phyloP scores from a whole-genome alignment of 169 alveolate genomes.

The Cystoisospora suis region DNA sequence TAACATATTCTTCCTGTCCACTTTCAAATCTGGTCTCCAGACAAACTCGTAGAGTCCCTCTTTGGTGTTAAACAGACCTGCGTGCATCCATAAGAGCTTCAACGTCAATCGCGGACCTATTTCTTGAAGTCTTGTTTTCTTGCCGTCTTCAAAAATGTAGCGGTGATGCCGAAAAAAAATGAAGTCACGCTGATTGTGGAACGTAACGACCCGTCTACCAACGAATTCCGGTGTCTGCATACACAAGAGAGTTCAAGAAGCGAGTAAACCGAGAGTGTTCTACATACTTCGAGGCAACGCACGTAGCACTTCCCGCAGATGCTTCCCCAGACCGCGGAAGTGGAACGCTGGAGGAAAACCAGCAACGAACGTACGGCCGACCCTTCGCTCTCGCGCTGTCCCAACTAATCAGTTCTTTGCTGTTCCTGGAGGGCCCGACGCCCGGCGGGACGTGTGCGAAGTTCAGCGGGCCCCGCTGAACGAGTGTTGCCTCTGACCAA shows the following conservation, averaged over 20 bases:
- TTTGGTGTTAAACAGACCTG: slow-evolving; percentile 77
- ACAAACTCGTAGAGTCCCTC: slow-evolving; percentile 87
- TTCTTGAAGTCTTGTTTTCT: slow-evolving; percentile 86
- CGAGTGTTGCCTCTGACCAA: no score
- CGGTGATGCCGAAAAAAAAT: slow-evolving; percentile 98
- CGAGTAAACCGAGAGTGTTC: neutral
- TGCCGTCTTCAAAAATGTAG: slow-evolving; percentile 80
- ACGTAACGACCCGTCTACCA: slow-evolving; percentile 96
- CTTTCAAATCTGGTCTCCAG: slow-evolving; percentile 93
- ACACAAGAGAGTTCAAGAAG: neutral
- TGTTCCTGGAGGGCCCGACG: no score
- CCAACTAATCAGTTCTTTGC: no score
- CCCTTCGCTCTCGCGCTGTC: no score
- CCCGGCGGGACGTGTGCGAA: no score
- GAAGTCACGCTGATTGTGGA: slow-evolving; percentile 98
- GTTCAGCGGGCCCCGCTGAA: no score
- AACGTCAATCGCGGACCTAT: slow-evolving; percentile 99
- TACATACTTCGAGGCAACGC: no score
- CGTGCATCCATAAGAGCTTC: slow-evolving; percentile 92
- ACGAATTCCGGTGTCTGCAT: slow-evolving; percentile 91
- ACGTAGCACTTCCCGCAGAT: no score
- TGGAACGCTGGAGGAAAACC: no score
- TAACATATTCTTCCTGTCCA: slow-evolving; percentile 82
- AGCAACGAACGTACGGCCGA: no score
- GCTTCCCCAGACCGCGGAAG: no score